These are phyloP conservation scores for Kazachstania viticola DNA, from an alignment of 805 yeast species.

Conservation along the genomic window DNA sequence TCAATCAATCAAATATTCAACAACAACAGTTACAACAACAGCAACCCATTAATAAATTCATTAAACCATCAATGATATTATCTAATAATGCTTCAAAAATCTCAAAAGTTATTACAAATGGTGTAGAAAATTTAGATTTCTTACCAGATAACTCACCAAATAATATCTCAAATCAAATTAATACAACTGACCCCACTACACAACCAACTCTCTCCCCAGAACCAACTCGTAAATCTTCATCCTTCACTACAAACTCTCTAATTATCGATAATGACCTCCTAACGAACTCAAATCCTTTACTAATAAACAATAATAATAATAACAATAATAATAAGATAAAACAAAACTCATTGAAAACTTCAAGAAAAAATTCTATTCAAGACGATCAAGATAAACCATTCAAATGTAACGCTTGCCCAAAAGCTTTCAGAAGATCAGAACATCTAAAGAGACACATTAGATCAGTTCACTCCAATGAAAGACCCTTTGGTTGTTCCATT, in stretches of 20 bases:
- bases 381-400: constrained; percentile 28
- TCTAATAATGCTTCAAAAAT: constrained; percentile 11
- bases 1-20: background rate
- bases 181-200: background rate
- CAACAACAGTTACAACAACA: background rate
- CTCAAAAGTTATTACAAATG: constrained; percentile 11
- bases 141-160: background rate
- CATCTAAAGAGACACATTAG: constrained; percentile 58
- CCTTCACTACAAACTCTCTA: background rate
- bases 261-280: no score
- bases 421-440: constrained; percentile 48
- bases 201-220: background rate
- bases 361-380: background rate
- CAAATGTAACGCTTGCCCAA: constrained; percentile 29
- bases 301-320: no score
- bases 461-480: constrained; percentile 49
- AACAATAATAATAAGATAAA: no score
- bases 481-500: constrained; percentile 45
- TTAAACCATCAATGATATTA: constrained; percentile 13
- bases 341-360: no score
- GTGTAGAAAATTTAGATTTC: constrained; percentile 4
- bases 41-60: constrained; percentile 6
- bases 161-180: background rate
- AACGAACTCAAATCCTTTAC: no score
- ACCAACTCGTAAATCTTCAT: background rate